Evolutionary conservation across 345 rosid species (phyloP).

Genomic region (Physaria fendleri): DNA sequence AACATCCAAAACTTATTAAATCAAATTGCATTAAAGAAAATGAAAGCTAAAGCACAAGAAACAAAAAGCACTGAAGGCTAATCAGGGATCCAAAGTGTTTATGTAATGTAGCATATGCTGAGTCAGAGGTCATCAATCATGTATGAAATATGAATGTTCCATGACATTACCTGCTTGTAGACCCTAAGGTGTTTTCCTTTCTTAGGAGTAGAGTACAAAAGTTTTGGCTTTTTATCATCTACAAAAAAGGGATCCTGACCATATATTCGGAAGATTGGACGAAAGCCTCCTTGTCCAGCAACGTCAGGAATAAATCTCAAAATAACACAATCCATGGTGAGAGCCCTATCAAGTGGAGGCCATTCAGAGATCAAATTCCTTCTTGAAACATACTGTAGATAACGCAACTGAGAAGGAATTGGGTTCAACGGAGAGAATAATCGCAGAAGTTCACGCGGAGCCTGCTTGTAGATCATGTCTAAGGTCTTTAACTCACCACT

Average conservation of each 20-base stretch:
- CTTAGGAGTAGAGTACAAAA: conserved; percentile 57
- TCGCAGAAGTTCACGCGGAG: conserved; percentile 82
- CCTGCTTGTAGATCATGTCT: conserved; percentile 89
- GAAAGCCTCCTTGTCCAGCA: conserved; percentile 68
- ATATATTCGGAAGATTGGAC: conserved; percentile 76
- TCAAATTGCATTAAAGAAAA: neutral
- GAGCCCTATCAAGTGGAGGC: conserved; percentile 94
- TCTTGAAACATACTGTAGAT: conserved; percentile 82
- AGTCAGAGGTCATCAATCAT: neutral
- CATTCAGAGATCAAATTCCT: conserved; percentile 83
- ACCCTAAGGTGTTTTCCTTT: conserved; percentile 49
- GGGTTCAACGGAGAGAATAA: conserved; percentile 77
- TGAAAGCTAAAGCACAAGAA: neutral
- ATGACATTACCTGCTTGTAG: conserved; percentile 70
- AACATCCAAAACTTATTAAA: neutral
- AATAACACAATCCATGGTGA: conserved; percentile 80
- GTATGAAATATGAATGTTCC: neutral
- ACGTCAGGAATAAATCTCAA: conserved; percentile 69
- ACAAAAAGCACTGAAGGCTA: neutral
- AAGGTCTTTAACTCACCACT: conserved; percentile 79
- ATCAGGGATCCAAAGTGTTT: neutral
- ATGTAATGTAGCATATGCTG: neutral
- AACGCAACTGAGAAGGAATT: conserved; percentile 77
- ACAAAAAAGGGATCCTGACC: conserved; percentile 80
- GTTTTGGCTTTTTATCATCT: conserved; percentile 49